A percentile compares a stretch with the other conserved stretches of the same genome.
These are phyloP conservation scores for Melocanna baccifera DNA, from an alignment of 176 grass and related monocot genomes.

Conservation along the genomic window DNA sequence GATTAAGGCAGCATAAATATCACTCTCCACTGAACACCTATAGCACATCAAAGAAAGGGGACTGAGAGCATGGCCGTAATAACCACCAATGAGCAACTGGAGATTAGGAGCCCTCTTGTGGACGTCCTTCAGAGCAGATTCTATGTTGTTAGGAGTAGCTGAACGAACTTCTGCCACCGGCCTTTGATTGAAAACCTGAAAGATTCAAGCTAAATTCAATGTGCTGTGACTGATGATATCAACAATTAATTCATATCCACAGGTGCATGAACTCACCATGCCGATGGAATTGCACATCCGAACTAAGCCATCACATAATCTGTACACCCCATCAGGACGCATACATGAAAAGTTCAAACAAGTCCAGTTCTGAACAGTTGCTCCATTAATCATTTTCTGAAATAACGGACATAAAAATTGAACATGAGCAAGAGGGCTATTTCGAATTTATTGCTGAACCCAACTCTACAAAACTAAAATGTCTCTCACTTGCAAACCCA, in stretches of 20 bases:
- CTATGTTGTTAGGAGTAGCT: conserved; percentile 29
- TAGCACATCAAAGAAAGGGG: neutral
- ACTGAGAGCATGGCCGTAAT: conserved; percentile 9
- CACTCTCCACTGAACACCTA: neutral
- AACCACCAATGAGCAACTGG: conserved; percentile 50
- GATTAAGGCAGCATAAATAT: conserved; percentile 8
- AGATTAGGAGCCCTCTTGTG: conserved; percentile 21
- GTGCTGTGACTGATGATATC: neutral
- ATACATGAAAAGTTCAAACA: conserved; percentile 57
- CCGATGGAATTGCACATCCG: conserved; percentile 65
- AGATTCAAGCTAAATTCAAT: neutral
- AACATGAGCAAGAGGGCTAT: conserved; percentile 17
- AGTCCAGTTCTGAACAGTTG: conserved; percentile 45
- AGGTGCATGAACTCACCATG: conserved; percentile 45
- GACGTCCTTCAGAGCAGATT: conserved; percentile 47
- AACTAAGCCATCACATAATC: conserved; percentile 44
- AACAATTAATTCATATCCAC: neutral
- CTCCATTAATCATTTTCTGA: conserved; percentile 75
- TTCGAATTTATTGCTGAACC: neutral
- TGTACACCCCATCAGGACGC: neutral
- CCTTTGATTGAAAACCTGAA: conserved; percentile 47
- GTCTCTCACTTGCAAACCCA: neutral
- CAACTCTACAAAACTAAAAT: neutral
- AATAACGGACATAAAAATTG: neutral
- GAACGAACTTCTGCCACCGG: conserved; percentile 19